phyloP scores from a whole-genome alignment of 192 early-diverging fungal genomes.

The Spizellomyces sp. region DNA sequence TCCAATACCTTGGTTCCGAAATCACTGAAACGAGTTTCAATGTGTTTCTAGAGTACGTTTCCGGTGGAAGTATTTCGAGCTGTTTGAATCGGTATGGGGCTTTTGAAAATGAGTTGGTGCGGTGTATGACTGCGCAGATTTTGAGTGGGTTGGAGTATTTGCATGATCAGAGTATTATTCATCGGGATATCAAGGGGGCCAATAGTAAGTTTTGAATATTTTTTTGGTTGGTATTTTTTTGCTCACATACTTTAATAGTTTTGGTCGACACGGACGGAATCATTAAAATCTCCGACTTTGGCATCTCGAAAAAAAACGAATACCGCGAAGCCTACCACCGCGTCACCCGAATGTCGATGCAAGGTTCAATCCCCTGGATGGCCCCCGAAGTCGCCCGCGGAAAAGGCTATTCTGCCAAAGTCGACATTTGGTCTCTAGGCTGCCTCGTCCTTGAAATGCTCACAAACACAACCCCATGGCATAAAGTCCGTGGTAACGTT shows the following conservation, averaged over 20 bases:
- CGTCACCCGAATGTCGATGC: constrained; percentile 73
- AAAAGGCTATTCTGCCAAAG: constrained; percentile 84
- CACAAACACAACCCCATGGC: constrained; percentile 87
- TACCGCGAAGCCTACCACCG: constrained; percentile 50
- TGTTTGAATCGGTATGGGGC: constrained; percentile 81
- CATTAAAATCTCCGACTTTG: constrained; percentile 97
- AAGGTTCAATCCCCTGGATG: constrained; percentile 95
- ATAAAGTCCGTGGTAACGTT: constrained; percentile 53
- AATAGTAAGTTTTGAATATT: constrained; percentile 63
- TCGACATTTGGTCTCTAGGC: constrained; percentile 95
- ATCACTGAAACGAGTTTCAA: constrained; percentile 72
- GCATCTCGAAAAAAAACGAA: constrained; percentile 82
- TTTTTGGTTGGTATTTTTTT: constrained; percentile 1
- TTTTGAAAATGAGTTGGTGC: constrained; percentile 82
- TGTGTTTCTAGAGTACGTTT: constrained; percentile 97
- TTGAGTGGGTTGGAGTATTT: constrained; percentile 83
- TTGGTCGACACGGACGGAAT: constrained; percentile 88
- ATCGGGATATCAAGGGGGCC: constrained; percentile 89
- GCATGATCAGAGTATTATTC: constrained; percentile 75
- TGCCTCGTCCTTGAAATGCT: constrained; percentile 96
- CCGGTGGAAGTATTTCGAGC: constrained; percentile 85
- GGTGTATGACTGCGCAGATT: constrained; percentile 82
- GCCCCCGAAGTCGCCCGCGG: constrained; percentile 89
- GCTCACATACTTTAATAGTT: constrained; percentile 46
- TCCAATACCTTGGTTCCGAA: constrained; percentile 88